Percentiles rank a stretch among this genome's conserved stretches.
Evolutionary conservation across 2,329 filamentous ascomycete genomes (phyloP).

Genomic region (Xylaria sp.): DNA sequence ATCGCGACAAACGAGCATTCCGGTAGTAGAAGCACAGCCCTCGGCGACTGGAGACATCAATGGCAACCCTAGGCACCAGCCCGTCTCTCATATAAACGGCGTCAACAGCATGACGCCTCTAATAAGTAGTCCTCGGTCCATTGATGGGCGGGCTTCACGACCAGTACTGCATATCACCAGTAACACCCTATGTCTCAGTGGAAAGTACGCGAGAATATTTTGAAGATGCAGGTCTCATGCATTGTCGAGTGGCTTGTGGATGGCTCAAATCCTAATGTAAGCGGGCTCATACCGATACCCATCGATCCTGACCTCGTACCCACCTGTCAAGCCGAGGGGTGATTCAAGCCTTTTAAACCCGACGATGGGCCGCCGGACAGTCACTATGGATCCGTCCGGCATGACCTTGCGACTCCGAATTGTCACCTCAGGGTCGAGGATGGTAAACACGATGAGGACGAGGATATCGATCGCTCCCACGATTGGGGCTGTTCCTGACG

Average conservation of each 20-base stretch:
- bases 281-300: slow-evolving; percentile 25
- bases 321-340: slow-evolving; percentile 18
- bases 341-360: slow-evolving; percentile 18
- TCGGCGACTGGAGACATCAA: no score
- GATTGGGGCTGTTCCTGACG: not conserved
- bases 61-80: no score
- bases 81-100: no score
- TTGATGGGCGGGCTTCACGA: no score
- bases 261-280: slow-evolving; percentile 17
- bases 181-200: no score
- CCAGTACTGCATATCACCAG: no score
- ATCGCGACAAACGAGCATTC: no score
- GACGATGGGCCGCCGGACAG: slow-evolving; percentile 16
- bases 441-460: not conserved
- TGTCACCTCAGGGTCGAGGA: slow-evolving; percentile 21
- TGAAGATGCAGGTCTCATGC: not conserved
- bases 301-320: slow-evolving; percentile 24
- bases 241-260: not conserved
- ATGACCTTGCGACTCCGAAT: slow-evolving; percentile 4
- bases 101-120: no score
- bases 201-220: no score
- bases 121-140: no score
- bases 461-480: not conserved
- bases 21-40: no score
- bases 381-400: slow-evolving; percentile 14